These are phyloP conservation scores for Trichoderma hamatum DNA, from an alignment of 2,329 filamentous ascomycete genomes.

Conservation along the genomic window DNA sequence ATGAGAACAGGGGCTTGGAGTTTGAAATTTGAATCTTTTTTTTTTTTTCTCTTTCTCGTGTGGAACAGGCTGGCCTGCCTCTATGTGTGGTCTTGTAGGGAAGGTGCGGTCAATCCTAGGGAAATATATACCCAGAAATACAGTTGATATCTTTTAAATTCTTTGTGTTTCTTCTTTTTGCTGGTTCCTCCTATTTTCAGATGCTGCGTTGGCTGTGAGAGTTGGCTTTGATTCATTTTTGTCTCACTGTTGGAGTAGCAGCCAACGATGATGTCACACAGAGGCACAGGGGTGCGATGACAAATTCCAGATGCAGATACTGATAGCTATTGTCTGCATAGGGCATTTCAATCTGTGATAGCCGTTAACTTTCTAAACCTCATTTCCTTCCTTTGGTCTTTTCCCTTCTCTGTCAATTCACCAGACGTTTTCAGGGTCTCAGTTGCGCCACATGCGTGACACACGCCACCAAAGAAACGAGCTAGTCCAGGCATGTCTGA, in stretches of 20 bases:
- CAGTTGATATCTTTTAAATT: constrained; percentile 6
- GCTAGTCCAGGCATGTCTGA: neutral
- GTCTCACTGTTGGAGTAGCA: neutral
- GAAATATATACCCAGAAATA: constrained; percentile 16
- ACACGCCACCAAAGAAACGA: neutral
- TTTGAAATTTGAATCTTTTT: neutral
- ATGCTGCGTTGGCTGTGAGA: neutral
- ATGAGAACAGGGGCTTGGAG: neutral
- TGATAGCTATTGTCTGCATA: neutral
- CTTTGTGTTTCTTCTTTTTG: neutral
- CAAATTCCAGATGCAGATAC: neutral
- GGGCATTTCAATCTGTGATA: neutral
- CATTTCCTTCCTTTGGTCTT: too few species aligned
- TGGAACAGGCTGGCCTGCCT: constrained; percentile 18
- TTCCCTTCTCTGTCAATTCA: neutral
- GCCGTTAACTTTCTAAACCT: too few species aligned
- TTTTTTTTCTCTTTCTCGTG: neutral
- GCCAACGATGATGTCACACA: neutral
- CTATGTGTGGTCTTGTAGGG: constrained; percentile 13
- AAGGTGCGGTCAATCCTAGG: neutral
- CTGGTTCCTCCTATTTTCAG: neutral
- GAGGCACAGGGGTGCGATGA: neutral
- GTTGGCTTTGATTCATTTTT: neutral
- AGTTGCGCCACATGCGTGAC: neutral
- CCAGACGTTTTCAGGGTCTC: neutral